Evolutionary conservation across 352 stramenopile genomes (phyloP).

Genomic region (Globisporangium mamillatum): DNA sequence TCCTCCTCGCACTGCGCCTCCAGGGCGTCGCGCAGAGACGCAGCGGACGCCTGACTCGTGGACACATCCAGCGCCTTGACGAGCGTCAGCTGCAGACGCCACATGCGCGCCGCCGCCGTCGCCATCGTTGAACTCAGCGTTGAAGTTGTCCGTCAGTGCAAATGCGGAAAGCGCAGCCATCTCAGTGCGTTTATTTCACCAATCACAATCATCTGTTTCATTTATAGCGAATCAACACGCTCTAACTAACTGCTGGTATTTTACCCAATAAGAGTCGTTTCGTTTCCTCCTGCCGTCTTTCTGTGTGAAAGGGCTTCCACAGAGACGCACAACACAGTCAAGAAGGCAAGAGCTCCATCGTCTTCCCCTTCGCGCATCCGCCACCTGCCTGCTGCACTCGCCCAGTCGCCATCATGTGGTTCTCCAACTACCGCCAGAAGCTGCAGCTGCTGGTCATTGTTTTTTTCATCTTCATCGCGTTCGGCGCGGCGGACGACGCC

Average conservation of each 20-base stretch:
- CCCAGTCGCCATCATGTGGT: constrained; percentile 51
- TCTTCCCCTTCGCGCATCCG: background rate
- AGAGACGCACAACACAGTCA: background rate
- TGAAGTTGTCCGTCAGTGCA: background rate
- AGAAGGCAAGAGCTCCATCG: background rate
- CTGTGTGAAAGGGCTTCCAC: constrained; percentile 3
- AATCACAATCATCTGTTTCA: background rate
- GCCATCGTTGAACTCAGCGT: background rate
- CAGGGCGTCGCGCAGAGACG: constrained; percentile 46
- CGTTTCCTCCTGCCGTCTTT: background rate
- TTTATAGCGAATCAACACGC: background rate
- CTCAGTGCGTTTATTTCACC: background rate
- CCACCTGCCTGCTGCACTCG: background rate
- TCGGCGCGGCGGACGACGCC: constrained; percentile 61
- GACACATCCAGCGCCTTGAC: constrained; percentile 68
- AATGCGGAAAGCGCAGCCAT: background rate
- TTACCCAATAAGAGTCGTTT: background rate
- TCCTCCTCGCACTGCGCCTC: constrained; percentile 50
- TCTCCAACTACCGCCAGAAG: constrained; percentile 73
- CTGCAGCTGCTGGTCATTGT: constrained; percentile 77
- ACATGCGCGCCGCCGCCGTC: constrained; percentile 20
- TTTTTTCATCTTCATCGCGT: constrained; percentile 84
- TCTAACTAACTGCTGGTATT: background rate
- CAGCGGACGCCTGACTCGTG: constrained; percentile 41
- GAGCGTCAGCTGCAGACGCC: constrained; percentile 58